Evolutionary conservation across 1,284 basidiomycete genomes (phyloP).

Genomic region (Naganishia albida): DNA sequence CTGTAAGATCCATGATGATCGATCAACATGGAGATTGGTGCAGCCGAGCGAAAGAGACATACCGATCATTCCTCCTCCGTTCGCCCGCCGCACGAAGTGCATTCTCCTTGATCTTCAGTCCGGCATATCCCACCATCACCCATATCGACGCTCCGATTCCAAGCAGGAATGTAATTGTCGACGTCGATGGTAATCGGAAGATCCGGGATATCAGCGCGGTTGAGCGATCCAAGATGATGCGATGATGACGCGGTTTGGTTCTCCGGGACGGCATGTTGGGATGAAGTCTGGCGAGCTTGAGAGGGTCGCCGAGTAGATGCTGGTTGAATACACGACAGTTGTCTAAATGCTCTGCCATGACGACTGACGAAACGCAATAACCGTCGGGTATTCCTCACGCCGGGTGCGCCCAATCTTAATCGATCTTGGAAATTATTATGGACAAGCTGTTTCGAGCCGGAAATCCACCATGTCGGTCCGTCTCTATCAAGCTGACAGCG

Average conservation of each 20-base stretch:
- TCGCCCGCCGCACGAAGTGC: conserved; percentile 16
- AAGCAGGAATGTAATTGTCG: conserved; percentile 22
- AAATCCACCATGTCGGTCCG: background rate
- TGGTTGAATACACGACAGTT: background rate
- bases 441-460: too few relatives aligned
- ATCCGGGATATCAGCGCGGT: conserved; percentile 8
- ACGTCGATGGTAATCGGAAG: conserved; percentile 10
- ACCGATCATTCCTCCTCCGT: conserved; percentile 26
- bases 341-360: background rate
- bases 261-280: conserved; percentile 11
- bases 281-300: background rate
- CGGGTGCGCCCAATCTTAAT: conserved; percentile 5
- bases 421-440: background rate
- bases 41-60: background rate
- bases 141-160: conserved; percentile 24
- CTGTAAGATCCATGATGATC: conserved; percentile 34
- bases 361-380: conserved; percentile 2
- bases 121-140: conserved; percentile 18
- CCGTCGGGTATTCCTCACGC: conserved; percentile 16
- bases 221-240: conserved; percentile 9
- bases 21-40: background rate
- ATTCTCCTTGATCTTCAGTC: conserved; percentile 21
- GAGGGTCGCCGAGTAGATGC: background rate
- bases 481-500: background rate
- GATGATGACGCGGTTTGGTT: conserved; percentile 8